These are phyloP conservation scores for Calonectria ilicicola DNA, from an alignment of 2,329 filamentous ascomycete species.

Conservation along the genomic window DNA sequence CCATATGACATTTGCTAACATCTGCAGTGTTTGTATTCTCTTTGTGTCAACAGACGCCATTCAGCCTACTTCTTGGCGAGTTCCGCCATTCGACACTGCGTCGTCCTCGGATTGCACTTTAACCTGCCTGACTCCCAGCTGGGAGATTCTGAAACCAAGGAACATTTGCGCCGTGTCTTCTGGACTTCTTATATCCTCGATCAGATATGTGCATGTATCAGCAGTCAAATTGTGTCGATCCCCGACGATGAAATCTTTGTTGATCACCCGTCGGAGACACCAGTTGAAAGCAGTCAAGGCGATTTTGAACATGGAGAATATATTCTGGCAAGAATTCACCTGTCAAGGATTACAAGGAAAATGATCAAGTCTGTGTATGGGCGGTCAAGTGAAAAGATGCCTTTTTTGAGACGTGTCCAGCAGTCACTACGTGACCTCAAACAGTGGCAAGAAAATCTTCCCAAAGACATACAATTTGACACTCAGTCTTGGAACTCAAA, in stretches of 20 bases:
- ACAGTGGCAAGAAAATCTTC: neutral
- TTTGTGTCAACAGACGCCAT: neutral
- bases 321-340: neutral
- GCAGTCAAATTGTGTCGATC: neutral
- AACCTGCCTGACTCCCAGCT: neutral
- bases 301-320: neutral
- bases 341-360: neutral
- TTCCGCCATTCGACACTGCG: neutral
- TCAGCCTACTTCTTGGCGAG: neutral
- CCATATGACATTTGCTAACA: neutral
- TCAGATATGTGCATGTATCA: neutral
- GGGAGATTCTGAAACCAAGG: neutral
- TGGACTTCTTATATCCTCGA: neutral
- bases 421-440: neutral
- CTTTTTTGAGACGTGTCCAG: neutral
- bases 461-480: too few species aligned
- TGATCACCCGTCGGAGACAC: neutral
- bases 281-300: neutral
- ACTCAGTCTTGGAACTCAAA: too few species aligned
- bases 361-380: neutral
- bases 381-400: neutral
- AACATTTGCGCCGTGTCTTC: neutral
- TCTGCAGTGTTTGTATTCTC: neutral
- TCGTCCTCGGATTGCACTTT: neutral
- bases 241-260: conserved; percentile 1